Conservation (phyloP, 1,284 basidiomycete species). For the Trametes hirsuta region DNA sequence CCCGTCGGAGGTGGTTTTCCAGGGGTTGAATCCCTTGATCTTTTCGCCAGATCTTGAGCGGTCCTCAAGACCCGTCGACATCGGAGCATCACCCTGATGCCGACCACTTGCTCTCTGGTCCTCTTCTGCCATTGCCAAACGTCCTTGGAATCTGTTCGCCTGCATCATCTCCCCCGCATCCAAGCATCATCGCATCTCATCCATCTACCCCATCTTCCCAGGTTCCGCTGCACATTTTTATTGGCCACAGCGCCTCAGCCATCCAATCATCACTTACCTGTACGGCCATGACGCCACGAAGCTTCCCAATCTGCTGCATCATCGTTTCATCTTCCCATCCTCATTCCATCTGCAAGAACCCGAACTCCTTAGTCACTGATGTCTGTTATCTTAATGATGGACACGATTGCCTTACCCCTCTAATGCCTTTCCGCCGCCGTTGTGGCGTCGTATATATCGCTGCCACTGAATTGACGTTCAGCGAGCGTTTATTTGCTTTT, state of each 20-base stretch:
- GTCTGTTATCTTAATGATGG: slow-evolving; percentile 23
- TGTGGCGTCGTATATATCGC: slow-evolving; percentile 22
- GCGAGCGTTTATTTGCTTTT: slow-evolving; percentile 16
- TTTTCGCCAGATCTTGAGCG: slow-evolving; percentile 25
- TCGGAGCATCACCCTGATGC: slow-evolving; percentile 9
- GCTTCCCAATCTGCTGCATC: slow-evolving; percentile 10
- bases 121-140: not conserved
- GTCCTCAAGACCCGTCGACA: slow-evolving; percentile 8
- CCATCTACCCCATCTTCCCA: slow-evolving; percentile 13
- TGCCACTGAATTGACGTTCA: slow-evolving; percentile 18
- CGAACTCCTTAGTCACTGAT: slow-evolving; percentile 10
- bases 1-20: slow-evolving; percentile 30
- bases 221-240: slow-evolving; percentile 17
- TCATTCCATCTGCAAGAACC: slow-evolving; percentile 20
- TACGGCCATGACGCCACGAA: slow-evolving; percentile 20
- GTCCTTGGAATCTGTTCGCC: not conserved
- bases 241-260: slow-evolving; percentile 22
- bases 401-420: slow-evolving; percentile 11
- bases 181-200: slow-evolving; percentile 11
- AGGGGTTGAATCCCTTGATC: slow-evolving; percentile 27
- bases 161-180: slow-evolving; percentile 12
- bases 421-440: slow-evolving; percentile 14
- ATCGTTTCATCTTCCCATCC: slow-evolving; percentile 17
- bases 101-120: not conserved
- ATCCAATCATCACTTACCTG: slow-evolving; percentile 10